Conservation (phyloP, 805 yeast species). For the Sungouiozyma ichnusensis region DNA sequence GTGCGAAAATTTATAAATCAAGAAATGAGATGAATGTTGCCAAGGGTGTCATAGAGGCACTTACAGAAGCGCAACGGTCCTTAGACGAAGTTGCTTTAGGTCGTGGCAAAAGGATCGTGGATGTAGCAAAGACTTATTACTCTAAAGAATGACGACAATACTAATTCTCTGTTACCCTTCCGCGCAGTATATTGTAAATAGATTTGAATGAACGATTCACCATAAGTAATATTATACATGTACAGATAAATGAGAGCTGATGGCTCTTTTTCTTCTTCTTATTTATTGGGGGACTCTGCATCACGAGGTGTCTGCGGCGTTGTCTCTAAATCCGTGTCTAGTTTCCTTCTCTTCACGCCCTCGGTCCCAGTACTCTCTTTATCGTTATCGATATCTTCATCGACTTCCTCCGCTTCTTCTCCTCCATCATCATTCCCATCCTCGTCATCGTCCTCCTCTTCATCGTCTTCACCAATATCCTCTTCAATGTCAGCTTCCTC, state of each 20-base stretch:
- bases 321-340: slow-evolving; percentile 6
- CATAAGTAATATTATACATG: neutral
- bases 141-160: too few relatives aligned
- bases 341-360: slow-evolving; percentile 12
- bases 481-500: slow-evolving; percentile 34
- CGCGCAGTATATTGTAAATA: neutral
- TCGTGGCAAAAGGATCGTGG: slow-evolving; percentile 92
- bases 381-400: slow-evolving; percentile 8
- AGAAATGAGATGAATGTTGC: slow-evolving; percentile 93
- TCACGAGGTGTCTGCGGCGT: slow-evolving; percentile 23
- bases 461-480: slow-evolving; percentile 31
- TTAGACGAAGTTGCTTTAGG: slow-evolving; percentile 80
- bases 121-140: slow-evolving; percentile 83
- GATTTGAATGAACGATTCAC: too few relatives aligned
- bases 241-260: too few relatives aligned
- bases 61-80: slow-evolving; percentile 59
- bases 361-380: slow-evolving; percentile 6
- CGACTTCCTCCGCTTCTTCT: slow-evolving; percentile 21
- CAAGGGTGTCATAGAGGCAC: slow-evolving; percentile 80
- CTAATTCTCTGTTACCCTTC: too few relatives aligned
- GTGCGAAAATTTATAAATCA: slow-evolving; percentile 85
- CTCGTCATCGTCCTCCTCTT: slow-evolving; percentile 26
- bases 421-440: slow-evolving; percentile 23
- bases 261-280: too few relatives aligned
- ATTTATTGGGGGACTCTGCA: slow-evolving; percentile 9